Evolutionary conservation across 257 asterid genomes (phyloP).

Genomic region (Solanum piurae): DNA sequence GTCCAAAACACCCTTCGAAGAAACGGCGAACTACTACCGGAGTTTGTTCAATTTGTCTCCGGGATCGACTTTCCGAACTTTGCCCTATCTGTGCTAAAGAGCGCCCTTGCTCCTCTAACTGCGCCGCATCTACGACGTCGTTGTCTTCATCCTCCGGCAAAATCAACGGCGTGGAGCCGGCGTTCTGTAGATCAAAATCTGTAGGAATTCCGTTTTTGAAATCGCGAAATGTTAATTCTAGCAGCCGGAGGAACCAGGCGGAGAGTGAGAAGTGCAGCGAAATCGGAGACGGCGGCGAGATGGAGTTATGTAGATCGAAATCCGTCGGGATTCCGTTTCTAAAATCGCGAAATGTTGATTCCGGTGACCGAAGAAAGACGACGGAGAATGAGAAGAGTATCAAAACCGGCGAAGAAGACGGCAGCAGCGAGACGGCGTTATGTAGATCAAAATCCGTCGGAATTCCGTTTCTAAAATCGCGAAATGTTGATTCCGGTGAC

Average conservation of each 20-base stretch:
- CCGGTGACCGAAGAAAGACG: background rate
- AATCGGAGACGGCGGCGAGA: constrained; percentile 1
- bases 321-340: constrained; percentile 59
- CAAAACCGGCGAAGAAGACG: background rate
- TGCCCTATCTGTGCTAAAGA: constrained; percentile 27
- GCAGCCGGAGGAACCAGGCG: background rate
- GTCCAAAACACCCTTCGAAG: constrained; percentile 3
- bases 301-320: constrained; percentile 51
- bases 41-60: background rate
- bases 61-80: background rate
- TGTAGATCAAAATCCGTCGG: constrained; percentile 66
- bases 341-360: constrained; percentile 9
- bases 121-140: background rate
- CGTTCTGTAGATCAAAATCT: constrained; percentile 61
- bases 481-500: background rate
- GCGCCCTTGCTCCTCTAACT: constrained; percentile 49
- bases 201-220: constrained; percentile 54
- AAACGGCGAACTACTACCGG: background rate
- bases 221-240: constrained; percentile 1
- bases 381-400: background rate
- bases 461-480: constrained; percentile 39
- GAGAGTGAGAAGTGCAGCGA: background rate
- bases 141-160: constrained; percentile 55
- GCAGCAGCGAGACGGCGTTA: constrained; percentile 23
- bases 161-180: constrained; percentile 11